Base-by-base conservation (phyloP, 441 rosid species). In the Erodium moschatum region DNA sequence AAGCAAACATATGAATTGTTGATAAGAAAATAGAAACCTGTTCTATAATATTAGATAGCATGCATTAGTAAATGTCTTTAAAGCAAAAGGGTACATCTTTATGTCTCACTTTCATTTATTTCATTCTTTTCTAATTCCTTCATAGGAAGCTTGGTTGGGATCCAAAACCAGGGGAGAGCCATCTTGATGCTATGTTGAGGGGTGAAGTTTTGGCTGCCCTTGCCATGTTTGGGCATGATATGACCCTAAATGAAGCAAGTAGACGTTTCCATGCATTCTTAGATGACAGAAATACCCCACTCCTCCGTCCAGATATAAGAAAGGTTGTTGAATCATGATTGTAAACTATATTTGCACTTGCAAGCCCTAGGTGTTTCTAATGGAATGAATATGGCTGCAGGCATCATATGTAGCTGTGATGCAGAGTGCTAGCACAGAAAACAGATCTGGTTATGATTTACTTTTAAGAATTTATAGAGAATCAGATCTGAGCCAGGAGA, bases 401-500 rank as follows among this genome's bases (percentile, higher is more conserved):
- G 97, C 96, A 64, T 90, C 88, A 74, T 94, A 89, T 72, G 84
- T 87, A 73, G 91, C 91, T 66, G 90, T 94, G 67, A 88, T 91
- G 99, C 90, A 83, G 84, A 79, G 79, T 72, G 94, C 81, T 60
- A 89, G 69, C 75, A 33, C 82, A 46, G 80, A 94, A 16, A 79
- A 85, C 81, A 85, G 81, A 84, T 79, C 84, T 2, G 96, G 84
- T 63, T 89, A 73, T 72, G 97, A 89, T 71, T 89, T 94, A 48
- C 93, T 91, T 27, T 79, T 89, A 74, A 85, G 76, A 71, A 81
- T 94, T 69, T 94, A 94, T 69, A 86, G 94, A 70, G 99, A 94
- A 79, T 89, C 94, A 24, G 94, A 94, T 78, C 82, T 87, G 62
- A 88, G 97, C 86, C 91, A 91, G 75, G 97, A 91, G 86, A 94